Evolutionary conservation across 2,329 filamentous ascomycete species (phyloP).

Genomic region (Fusarium drepaniforme): DNA sequence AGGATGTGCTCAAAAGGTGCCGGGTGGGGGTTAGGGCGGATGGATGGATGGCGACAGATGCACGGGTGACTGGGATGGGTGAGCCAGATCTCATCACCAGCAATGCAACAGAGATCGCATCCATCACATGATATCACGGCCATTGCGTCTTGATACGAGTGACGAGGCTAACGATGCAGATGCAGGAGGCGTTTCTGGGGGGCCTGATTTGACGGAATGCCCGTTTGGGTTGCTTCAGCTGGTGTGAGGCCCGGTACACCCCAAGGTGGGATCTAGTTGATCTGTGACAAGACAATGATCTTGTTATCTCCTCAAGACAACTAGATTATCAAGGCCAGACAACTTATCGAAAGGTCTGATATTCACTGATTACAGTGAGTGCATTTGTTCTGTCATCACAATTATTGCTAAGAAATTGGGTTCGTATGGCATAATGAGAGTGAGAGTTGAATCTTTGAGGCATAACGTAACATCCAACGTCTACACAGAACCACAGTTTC

Average conservation of each 20-base stretch:
- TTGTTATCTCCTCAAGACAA: neutral
- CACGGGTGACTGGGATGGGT: slow-evolving; percentile 11
- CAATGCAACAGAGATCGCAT: neutral
- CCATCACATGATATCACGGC: slow-evolving; percentile 9
- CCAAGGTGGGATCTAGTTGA: neutral
- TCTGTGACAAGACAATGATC: neutral
- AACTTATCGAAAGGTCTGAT: neutral
- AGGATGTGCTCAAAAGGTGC: slow-evolving; percentile 8
- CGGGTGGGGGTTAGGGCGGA: slow-evolving; percentile 17
- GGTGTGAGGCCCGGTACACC: neutral
- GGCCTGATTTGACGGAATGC: slow-evolving; percentile 1
- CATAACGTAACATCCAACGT: neutral
- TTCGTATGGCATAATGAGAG: neutral
- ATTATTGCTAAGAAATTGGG: neutral
- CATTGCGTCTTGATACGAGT: neutral
- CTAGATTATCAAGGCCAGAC: neutral
- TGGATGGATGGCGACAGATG: slow-evolving; percentile 4
- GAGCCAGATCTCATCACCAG: slow-evolving; percentile 1
- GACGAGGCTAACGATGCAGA: slow-evolving; percentile 1
- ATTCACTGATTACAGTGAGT: neutral
- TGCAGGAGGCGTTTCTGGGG: neutral
- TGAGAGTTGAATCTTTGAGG: neutral
- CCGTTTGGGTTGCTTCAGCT: neutral
- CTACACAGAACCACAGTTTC: neutral
- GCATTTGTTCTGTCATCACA: neutral